Conservation (phyloP, 106 monocot genomes). For the Apostasia shenzhenica region DNA sequence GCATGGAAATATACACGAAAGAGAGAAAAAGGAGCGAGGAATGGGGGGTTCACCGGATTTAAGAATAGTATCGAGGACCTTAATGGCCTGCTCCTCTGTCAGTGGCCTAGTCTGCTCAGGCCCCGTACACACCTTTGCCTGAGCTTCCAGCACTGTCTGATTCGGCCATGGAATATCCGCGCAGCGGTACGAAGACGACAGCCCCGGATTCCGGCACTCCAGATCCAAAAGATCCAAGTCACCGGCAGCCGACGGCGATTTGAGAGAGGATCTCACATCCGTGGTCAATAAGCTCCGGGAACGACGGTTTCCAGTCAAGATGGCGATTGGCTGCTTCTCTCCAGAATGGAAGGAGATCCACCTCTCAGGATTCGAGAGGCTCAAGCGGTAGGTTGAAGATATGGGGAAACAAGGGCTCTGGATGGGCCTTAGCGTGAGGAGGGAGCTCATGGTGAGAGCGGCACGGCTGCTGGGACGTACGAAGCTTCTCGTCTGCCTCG, state of each 20-base stretch:
- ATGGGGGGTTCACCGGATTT: conserved; percentile 54
- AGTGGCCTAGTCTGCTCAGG: conserved; percentile 88
- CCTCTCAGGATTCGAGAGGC: conserved; percentile 3
- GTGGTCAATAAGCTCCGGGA: neutral
- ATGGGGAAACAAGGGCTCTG: conserved; percentile 9
- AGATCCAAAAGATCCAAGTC: conserved; percentile 18
- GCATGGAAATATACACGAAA: neutral
- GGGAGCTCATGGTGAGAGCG: conserved; percentile 21
- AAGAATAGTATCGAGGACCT: conserved; percentile 81
- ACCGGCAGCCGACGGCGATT: conserved; percentile 14
- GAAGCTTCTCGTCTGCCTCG: too few species aligned
- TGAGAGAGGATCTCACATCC: conserved; percentile 9
- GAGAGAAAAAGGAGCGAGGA: neutral
- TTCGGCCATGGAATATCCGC: conserved; percentile 54
- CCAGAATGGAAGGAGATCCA: conserved; percentile 2
- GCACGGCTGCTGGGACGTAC: too few species aligned
- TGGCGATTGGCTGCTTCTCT: neutral
- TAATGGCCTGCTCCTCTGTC: conserved; percentile 68
- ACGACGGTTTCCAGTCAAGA: neutral
- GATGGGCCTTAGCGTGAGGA: conserved; percentile 17
- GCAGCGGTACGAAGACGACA: conserved; percentile 67
- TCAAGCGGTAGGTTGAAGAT: neutral
- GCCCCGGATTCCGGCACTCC: conserved; percentile 38
- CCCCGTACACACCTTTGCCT: conserved; percentile 86
- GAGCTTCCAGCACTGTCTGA: conserved; percentile 76